phyloP scores from a whole-genome alignment of 1,284 basidiomycete species.

The Boletus hoseneyae region DNA sequence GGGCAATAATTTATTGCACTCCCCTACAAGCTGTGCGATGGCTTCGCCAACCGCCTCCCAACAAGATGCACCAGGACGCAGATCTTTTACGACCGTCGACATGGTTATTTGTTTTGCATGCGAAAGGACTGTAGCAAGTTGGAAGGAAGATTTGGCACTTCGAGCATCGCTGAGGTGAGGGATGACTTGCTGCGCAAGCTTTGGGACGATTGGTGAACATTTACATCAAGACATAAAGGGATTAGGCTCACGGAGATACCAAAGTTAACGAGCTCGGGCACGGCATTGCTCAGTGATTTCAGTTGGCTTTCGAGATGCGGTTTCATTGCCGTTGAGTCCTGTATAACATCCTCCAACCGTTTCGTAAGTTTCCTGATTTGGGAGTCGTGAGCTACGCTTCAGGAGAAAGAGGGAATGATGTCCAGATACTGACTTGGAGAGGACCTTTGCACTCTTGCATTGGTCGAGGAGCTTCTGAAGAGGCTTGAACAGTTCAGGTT shows the following conservation, averaged over 20 bases:
- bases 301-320: constrained; percentile 69
- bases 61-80: constrained; percentile 59
- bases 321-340: constrained; percentile 69
- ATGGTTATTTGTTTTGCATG: constrained; percentile 72
- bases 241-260: constrained; percentile 69
- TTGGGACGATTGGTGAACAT: background rate
- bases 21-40: constrained; percentile 66
- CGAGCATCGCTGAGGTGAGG: constrained; percentile 76
- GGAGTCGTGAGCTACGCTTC: constrained; percentile 5
- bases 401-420: background rate
- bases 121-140: constrained; percentile 65
- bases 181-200: constrained; percentile 87
- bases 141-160: constrained; percentile 71
- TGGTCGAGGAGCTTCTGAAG: constrained; percentile 79
- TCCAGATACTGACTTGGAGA: constrained; percentile 62
- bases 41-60: constrained; percentile 79
- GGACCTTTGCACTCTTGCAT: constrained; percentile 73
- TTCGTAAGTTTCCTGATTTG: constrained; percentile 75
- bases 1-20: constrained; percentile 68
- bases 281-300: constrained; percentile 64
- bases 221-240: background rate
- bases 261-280: constrained; percentile 84
- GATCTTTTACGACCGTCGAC: constrained; percentile 66
- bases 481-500: constrained; percentile 73
- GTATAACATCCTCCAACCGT: constrained; percentile 76